phyloP scores from a whole-genome alignment of 2,329 filamentous ascomycete species.

The Fusarium sp. region DNA sequence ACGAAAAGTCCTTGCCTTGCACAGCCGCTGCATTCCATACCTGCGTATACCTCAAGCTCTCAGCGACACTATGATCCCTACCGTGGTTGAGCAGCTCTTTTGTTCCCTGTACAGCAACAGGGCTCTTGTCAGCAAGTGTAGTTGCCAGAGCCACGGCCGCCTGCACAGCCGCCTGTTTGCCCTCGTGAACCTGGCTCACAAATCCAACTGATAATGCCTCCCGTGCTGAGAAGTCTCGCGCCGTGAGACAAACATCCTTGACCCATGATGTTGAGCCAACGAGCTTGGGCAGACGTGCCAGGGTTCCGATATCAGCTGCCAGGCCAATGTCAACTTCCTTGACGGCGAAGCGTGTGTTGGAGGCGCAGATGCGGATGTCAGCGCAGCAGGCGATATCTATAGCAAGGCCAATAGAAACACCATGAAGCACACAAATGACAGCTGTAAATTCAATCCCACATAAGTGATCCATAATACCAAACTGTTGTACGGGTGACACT shows the following conservation, averaged over 20 bases:
- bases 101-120: slow-evolving; percentile 85
- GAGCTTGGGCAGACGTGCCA: slow-evolving; percentile 76
- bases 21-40: slow-evolving; percentile 88
- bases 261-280: slow-evolving; percentile 79
- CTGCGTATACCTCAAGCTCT: slow-evolving; percentile 83
- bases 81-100: slow-evolving; percentile 88
- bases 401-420: slow-evolving; percentile 78
- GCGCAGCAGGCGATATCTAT: slow-evolving; percentile 77
- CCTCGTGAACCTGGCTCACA: slow-evolving; percentile 70
- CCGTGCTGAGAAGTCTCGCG: slow-evolving; percentile 72
- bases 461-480: slow-evolving; percentile 8
- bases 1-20: slow-evolving; percentile 80
- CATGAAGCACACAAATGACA: slow-evolving; percentile 84
- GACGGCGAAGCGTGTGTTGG: slow-evolving; percentile 71
- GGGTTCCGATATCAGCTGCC: slow-evolving; percentile 81
- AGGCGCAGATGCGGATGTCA: slow-evolving; percentile 74
- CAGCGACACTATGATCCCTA: slow-evolving; percentile 78
- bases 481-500: slow-evolving; percentile 43
- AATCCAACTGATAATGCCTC: slow-evolving; percentile 78
- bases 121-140: slow-evolving; percentile 81
- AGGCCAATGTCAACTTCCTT: slow-evolving; percentile 87
- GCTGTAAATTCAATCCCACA: slow-evolving; percentile 54
- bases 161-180: slow-evolving; percentile 70
- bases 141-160: slow-evolving; percentile 71
- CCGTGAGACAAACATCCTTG: slow-evolving; percentile 79